phyloP scores from a whole-genome alignment of 73 alveolate species.

The Symbiodinium pilosum region DNA sequence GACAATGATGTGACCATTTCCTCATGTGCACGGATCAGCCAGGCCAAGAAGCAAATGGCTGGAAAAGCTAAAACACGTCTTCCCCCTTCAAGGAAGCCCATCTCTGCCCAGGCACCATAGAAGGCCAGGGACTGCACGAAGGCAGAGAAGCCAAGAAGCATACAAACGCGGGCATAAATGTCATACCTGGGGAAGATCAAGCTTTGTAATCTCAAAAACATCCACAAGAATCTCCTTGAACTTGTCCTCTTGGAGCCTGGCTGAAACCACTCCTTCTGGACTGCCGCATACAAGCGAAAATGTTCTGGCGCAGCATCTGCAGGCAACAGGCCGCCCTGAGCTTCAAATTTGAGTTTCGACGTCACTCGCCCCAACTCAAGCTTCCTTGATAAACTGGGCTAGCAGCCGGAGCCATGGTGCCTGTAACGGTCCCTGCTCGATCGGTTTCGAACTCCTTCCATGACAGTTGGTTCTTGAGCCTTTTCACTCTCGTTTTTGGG shows the following conservation, averaged over 20 bases:
- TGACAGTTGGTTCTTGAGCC: too few relatives aligned
- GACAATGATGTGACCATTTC: conserved; percentile 79
- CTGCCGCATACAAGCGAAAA: conserved; percentile 89
- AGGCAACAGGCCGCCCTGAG: conserved; percentile 69
- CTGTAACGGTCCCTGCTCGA: conserved; percentile 82
- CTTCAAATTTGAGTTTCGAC: neutral
- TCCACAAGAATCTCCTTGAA: neutral
- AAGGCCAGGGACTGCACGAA: conserved; percentile 83
- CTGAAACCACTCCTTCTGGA: conserved; percentile 94
- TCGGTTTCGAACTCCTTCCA: conserved; percentile 91
- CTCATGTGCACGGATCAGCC: too few relatives aligned
- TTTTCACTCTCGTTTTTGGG: neutral
- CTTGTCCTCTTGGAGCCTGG: neutral
- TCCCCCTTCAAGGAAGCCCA: too few relatives aligned
- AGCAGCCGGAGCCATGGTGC: conserved; percentile 70
- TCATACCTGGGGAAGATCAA: conserved; percentile 11
- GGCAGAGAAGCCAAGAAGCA: conserved; percentile 93
- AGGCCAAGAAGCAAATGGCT: too few relatives aligned
- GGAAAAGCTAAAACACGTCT: too few relatives aligned
- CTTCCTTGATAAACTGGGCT: neutral
- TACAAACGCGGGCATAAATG: conserved; percentile 85
- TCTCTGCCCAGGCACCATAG: conserved; percentile 57
- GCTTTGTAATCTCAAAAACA: neutral
- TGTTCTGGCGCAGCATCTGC: conserved; percentile 84
- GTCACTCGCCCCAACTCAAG: too few relatives aligned